Evolutionary conservation across 75 land plant genomes (phyloP), one percentile per base, ranked within the genome.

Genomic region (Adiantum capillusveneris): DNA sequence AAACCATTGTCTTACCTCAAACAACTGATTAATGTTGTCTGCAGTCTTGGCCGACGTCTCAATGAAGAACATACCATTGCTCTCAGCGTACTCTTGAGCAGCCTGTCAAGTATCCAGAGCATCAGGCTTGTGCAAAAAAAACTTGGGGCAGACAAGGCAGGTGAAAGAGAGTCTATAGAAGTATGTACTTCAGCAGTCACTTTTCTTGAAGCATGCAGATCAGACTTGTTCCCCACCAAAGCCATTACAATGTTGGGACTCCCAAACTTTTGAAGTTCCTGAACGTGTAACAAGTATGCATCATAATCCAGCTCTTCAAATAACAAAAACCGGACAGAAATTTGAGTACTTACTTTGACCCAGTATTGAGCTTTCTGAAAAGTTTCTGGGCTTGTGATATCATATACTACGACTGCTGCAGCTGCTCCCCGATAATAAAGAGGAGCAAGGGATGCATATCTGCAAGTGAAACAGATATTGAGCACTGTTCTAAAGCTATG

Each of bases 31-130:
- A 42, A 93, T 84, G 44, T 93, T 93, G 54, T 89, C 96, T 0
- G 98, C 90, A 14, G 98, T 93, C 65, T 93, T 93, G 25, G 96
- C 98, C 37, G 98, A 93, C 34, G 98, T 88, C 79, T 89, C 98
- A 57, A 89, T 93, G 52, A 93, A 93, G 72, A 93, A 93, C 96
- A 93, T 93, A 9, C 83, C 90, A 74, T 93, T 93, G 61, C 73
- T 85, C 43, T 88, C 89, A 17, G 97, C 97, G 72, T 85, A 85
- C 0, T 79, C 94, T 26, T 65, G 58, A 1, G 86, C 97, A 75
- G 77, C 84, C 95, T 92, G 67, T 57, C 22, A 69, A 63, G 22
- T 42, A 55, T 60, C 21, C 25, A 28, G 3, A 34, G 37, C 3
- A 34, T 34, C 37, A 34, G 9, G 16, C 55, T 22, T 12, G 5